These are phyloP conservation scores for Cytospora chrysosperma DNA, from an alignment of 2,329 filamentous ascomycete genomes.

Conservation along the genomic window DNA sequence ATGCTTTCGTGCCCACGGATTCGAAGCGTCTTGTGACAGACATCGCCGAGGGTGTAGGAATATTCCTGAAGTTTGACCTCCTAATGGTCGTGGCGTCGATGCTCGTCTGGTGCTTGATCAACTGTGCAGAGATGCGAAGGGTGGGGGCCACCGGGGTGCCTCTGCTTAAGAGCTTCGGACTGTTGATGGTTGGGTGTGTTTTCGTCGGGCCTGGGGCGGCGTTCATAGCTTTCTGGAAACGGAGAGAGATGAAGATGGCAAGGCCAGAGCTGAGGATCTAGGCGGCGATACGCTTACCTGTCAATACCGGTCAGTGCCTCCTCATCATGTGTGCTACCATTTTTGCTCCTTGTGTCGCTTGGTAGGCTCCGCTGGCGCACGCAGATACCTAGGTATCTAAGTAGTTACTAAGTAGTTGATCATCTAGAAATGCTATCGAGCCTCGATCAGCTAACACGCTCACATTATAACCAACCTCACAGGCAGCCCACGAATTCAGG, in stretches of 20 bases:
- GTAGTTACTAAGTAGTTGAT: too few species aligned
- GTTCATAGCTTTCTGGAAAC: slow-evolving; percentile 7
- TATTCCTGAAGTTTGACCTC: slow-evolving; percentile 10
- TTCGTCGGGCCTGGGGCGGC: slow-evolving; percentile 6
- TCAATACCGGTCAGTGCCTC: too few species aligned
- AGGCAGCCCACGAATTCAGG: too few species aligned
- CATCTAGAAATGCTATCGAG: too few species aligned
- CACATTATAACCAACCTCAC: too few species aligned
- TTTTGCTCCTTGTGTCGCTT: too few species aligned
- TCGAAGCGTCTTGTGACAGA: not conserved
- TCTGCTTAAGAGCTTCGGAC: not conserved
- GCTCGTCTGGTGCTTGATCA: not conserved
- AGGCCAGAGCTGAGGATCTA: not conserved
- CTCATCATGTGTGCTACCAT: too few species aligned
- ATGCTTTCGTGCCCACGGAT: not conserved
- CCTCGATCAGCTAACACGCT: too few species aligned
- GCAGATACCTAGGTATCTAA: too few species aligned
- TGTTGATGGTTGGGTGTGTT: not conserved
- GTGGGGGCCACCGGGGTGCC: not conserved
- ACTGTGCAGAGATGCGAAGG: not conserved
- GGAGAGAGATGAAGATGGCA: slow-evolving; percentile 11
- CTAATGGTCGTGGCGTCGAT: slow-evolving; percentile 1
- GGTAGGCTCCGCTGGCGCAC: too few species aligned
- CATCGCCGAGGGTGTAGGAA: not conserved
- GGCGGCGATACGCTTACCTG: not conserved